phyloP scores from a whole-genome alignment of 2,329 filamentous ascomycete genomes.

The Sporothrix mexicana region DNA sequence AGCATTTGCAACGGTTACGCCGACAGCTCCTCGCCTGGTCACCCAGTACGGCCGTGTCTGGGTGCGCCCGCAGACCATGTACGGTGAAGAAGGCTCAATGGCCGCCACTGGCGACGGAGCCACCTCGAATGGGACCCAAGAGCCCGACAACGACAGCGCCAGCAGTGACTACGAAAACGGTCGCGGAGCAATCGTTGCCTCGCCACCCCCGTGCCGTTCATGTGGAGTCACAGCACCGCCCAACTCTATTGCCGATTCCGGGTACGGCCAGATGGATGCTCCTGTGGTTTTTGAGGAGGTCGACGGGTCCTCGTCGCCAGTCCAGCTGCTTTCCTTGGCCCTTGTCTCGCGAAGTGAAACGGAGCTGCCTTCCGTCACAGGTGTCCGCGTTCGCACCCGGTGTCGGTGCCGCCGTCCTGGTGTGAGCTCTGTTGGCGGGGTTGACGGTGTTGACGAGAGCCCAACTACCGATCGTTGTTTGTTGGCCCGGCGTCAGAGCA shows the following conservation, averaged over 20 bases:
- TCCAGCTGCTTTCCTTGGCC: background rate
- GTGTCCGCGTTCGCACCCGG: background rate
- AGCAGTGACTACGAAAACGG: slow-evolving; percentile 4
- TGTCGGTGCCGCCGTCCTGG: background rate
- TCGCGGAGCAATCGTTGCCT: background rate
- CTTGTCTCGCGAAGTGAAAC: background rate
- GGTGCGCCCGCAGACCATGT: slow-evolving; percentile 13
- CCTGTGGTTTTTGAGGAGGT: background rate
- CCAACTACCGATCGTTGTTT: background rate
- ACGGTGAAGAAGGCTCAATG: slow-evolving; percentile 8
- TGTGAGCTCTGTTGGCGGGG: background rate
- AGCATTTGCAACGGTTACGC: background rate
- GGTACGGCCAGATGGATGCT: slow-evolving; percentile 6
- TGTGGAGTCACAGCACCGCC: slow-evolving; percentile 4
- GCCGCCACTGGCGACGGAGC: slow-evolving; percentile 12
- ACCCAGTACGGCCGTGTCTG: slow-evolving; percentile 23
- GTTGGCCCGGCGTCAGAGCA: background rate
- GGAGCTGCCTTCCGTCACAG: background rate
- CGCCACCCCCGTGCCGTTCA: background rate
- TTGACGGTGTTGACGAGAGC: background rate
- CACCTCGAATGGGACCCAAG: background rate
- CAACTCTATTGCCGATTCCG: slow-evolving; percentile 20
- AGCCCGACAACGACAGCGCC: background rate
- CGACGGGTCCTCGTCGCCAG: background rate
- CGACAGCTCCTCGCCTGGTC: background rate